phyloP scores from a whole-genome alignment of 2,329 filamentous ascomycete species.

The Dryadomyces sulphureus region DNA sequence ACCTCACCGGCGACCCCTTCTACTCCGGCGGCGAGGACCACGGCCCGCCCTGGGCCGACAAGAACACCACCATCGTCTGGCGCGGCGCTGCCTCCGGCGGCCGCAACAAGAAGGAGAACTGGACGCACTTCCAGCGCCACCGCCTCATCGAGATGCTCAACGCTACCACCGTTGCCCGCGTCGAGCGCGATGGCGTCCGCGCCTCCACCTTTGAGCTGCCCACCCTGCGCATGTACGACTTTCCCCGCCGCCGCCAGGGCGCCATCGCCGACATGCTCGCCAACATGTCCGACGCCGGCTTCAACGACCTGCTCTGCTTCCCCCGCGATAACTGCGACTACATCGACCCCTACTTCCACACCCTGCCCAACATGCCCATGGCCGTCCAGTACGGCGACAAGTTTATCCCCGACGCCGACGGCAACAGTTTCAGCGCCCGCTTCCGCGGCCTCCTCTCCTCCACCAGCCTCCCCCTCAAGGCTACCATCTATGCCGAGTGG shows the following conservation, averaged over 20 bases:
- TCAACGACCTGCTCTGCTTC: conserved; percentile 25
- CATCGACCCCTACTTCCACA: conserved; percentile 20
- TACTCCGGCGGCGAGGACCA: conserved; percentile 41
- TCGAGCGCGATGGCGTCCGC: conserved; percentile 26
- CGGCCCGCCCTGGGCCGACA: conserved; percentile 43
- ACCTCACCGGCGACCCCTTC: conserved; percentile 40
- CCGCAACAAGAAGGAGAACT: conserved; percentile 35
- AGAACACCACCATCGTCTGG: conserved; percentile 43
- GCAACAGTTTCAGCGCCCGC: conserved; percentile 49
- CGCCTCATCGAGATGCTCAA: conserved; percentile 57
- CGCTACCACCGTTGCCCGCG: conserved; percentile 35
- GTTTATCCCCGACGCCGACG: conserved; percentile 56
- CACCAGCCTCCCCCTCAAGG: conserved; percentile 53
- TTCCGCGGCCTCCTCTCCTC: conserved; percentile 49
- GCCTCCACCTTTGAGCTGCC: conserved; percentile 36
- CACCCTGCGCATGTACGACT: conserved; percentile 25
- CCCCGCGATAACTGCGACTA: conserved; percentile 22
- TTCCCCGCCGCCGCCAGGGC: conserved; percentile 18
- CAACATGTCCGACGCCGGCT: conserved; percentile 26
- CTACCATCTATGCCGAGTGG: conserved; percentile 61
- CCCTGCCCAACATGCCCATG: conserved; percentile 23
- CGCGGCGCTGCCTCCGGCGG: conserved; percentile 51
- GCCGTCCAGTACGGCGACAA: conserved; percentile 41
- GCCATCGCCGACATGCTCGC: conserved; percentile 26
- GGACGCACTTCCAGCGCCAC: conserved; percentile 57